Evolutionary conservation across 2,329 filamentous ascomycete genomes (phyloP).

Genomic region (Neocatenulostroma microsporum): DNA sequence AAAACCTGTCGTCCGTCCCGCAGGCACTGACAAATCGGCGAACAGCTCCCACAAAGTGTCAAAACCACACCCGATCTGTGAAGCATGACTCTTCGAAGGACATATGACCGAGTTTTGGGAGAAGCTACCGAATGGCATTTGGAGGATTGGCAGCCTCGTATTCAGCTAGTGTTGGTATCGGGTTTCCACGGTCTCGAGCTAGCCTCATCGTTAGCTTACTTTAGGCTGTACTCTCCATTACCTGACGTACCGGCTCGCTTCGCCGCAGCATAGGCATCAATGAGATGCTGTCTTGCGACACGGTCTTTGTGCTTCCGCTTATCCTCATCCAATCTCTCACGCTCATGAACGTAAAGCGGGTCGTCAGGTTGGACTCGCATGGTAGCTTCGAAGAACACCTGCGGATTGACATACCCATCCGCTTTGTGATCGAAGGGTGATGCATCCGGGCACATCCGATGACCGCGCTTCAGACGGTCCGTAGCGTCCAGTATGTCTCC

Average conservation of each 20-base stretch:
- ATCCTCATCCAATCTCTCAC: not conserved
- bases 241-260: not conserved
- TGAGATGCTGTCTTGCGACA: not conserved
- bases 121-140: too few relatives aligned
- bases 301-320: not conserved
- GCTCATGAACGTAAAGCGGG: not conserved
- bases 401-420: constrained; percentile 1
- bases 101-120: too few relatives aligned
- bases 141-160: not conserved
- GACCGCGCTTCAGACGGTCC: constrained; percentile 1
- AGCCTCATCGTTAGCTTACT: not conserved
- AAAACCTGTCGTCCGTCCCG: too few relatives aligned
- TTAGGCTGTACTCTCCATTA: not conserved
- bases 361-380: not conserved
- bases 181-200: not conserved
- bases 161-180: constrained; percentile 2
- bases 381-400: not conserved
- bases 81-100: too few relatives aligned
- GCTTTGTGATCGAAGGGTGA: not conserved
- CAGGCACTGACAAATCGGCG: too few relatives aligned
- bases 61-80: too few relatives aligned
- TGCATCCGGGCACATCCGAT: constrained; percentile 9
- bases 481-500: constrained; percentile 10
- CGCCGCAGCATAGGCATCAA: not conserved
- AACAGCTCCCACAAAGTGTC: too few relatives aligned